Base-by-base conservation (phyloP, 2,329 filamentous ascomycete genomes). In the Fonsecaea monophora region DNA sequence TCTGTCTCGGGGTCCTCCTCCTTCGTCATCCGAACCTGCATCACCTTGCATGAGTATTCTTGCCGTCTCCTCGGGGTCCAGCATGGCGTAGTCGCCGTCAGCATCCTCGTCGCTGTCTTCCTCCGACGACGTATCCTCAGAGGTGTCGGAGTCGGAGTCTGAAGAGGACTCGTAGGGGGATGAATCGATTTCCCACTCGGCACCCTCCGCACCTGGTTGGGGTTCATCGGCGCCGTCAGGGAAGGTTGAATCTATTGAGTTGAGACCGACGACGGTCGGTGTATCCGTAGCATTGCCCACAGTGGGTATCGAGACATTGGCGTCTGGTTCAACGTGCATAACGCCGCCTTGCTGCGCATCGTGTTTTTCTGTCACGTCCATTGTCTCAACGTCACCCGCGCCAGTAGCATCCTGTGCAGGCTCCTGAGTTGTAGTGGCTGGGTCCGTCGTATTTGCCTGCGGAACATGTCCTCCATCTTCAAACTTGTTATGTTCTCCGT, bases 171-270 rank as follows among this genome's bases (percentile, higher is more conserved):
- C 87, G 74, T 90, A 90, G 0, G 90, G 90, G 0, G 90, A 92
- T 1, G 90, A 93, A 74, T 94, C 91, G 7, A 85, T 81, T 75
- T 96, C 92, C 92, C 92, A 98, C 77, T 97, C 94, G 2, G 90
- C 89, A 53, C 90, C 83, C 61, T 82, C 78, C 54, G 82, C 80
- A 37, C 78, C 80, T 60, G 82, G 80, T 71, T 82, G 74, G 6
- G 67, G 58, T 54, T 25, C 57, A n/a, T 34, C 61, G 7, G 54
- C 37, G 32, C 60, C 53, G 10, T 55, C 35, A 15, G 67, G 13
- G 6, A 66, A 53, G 48, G 59, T 56, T 9, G 50, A 60, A n/a
- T 68, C 57, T 25, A 58, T 59, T n/a, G 58, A 13, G 35, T 32
- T 25, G 8, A 15, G 18, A 18, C 53, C 34, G 9, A 21, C 25